Evolutionary conservation across 192 early-diverging fungal species (phyloP).

Genomic region (Gryganskiella cystojenkinii): DNA sequence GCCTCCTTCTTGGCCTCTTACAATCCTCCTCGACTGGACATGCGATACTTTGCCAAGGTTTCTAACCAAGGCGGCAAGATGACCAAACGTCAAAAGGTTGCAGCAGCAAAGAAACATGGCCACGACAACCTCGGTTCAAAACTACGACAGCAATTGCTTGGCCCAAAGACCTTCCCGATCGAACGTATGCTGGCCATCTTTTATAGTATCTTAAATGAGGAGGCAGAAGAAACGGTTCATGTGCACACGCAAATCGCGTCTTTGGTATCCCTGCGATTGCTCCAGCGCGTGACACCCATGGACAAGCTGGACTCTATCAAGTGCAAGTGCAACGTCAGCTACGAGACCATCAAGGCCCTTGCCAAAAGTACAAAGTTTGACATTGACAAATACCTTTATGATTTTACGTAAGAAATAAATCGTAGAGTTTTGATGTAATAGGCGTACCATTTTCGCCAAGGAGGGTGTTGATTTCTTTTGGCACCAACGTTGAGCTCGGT

Average conservation of each 20-base stretch:
- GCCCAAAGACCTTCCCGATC: conserved; percentile 93
- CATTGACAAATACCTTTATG: conserved; percentile 83
- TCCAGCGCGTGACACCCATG: conserved; percentile 75
- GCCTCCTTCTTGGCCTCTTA: conserved; percentile 94
- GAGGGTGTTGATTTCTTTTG: conserved; percentile 74
- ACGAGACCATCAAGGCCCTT: conserved; percentile 78
- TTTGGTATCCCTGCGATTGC: conserved; percentile 80
- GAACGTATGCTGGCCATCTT: conserved; percentile 98
- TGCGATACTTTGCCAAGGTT: conserved; percentile 84
- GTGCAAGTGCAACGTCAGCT: conserved; percentile 90
- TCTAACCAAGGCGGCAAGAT: conserved; percentile 55
- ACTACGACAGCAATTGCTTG: conserved; percentile 87
- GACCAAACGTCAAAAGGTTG: conserved; percentile 57
- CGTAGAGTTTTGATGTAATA: too few relatives aligned
- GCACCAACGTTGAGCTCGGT: conserved; percentile 79
- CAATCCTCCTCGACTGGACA: conserved; percentile 88
- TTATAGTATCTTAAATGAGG: conserved; percentile 84
- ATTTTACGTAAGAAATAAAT: conserved; percentile 61
- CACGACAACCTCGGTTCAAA: conserved; percentile 44
- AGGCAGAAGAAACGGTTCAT: conserved; percentile 79
- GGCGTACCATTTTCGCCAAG: conserved; percentile 67
- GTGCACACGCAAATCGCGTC: conserved; percentile 85
- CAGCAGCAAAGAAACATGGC: conserved; percentile 43
- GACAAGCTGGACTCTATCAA: conserved; percentile 86
- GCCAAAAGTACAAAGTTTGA: conserved; percentile 87